A percentile compares a stretch with the other conserved stretches of the same genome.
Conservation (phyloP, 129 eudicot genomes). For the Artemisia argyi region DNA sequence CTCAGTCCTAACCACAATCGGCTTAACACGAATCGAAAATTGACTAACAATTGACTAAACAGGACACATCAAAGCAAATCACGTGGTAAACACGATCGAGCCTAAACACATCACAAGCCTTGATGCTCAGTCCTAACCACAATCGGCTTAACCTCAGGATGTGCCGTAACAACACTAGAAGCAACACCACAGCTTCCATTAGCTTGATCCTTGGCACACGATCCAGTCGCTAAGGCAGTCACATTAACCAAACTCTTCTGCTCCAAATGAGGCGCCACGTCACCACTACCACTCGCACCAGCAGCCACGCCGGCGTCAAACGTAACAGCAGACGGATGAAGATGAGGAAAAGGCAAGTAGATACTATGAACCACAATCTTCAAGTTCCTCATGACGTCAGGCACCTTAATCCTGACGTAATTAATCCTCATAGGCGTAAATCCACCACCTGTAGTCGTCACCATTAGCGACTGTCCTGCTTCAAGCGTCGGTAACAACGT, state of each 20-base stretch:
- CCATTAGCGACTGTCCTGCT: slow-evolving; percentile 52
- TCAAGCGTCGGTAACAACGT: slow-evolving; percentile 63
- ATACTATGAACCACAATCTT: slow-evolving; percentile 74
- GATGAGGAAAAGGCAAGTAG: slow-evolving; percentile 60
- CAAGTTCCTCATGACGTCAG: slow-evolving; percentile 57
- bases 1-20: too few species aligned
- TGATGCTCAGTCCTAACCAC: too few species aligned
- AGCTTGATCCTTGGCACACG: slow-evolving; percentile 28
- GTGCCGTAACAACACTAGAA: slow-evolving; percentile 8
- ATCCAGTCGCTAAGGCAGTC: slow-evolving; percentile 8
- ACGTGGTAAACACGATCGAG: slow-evolving; percentile 16
- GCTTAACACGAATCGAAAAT: background rate
- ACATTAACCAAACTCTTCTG: slow-evolving; percentile 20
- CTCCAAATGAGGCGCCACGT: slow-evolving; percentile 22
- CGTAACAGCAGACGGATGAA: slow-evolving; percentile 32
- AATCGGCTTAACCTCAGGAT: background rate
- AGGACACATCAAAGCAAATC: background rate
- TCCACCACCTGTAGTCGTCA: slow-evolving; percentile 60
- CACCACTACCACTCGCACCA: slow-evolving; percentile 19
- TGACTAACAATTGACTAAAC: slow-evolving; percentile 17
- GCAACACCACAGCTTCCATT: slow-evolving; percentile 32
- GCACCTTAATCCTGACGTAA: slow-evolving; percentile 54
- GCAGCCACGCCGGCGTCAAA: slow-evolving; percentile 15
- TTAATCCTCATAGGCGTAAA: slow-evolving; percentile 66
- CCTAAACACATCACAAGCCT: too few species aligned